Evolutionary conservation across 2,329 filamentous ascomycete species (phyloP).

Genomic region (Xylaria multiplex): DNA sequence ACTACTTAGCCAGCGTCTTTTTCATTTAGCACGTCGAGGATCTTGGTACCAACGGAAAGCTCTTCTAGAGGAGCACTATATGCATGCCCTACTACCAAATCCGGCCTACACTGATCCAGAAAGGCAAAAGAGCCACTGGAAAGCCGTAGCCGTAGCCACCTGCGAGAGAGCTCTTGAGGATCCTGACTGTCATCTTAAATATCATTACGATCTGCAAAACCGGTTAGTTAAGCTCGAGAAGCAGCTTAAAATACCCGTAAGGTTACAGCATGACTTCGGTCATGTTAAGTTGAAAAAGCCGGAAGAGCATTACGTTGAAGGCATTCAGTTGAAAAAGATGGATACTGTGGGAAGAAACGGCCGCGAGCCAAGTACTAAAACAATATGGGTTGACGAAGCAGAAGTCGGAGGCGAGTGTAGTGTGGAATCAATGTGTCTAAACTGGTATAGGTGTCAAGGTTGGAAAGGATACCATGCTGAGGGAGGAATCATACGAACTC

Average conservation of each 20-base stretch:
- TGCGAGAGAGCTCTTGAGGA: slow-evolving; percentile 91
- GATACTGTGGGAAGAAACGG: slow-evolving; percentile 55
- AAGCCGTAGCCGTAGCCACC: slow-evolving; percentile 76
- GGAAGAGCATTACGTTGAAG: slow-evolving; percentile 77
- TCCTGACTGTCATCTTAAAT: slow-evolving; percentile 87
- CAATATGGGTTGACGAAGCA: slow-evolving; percentile 85
- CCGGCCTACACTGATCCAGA: slow-evolving; percentile 53
- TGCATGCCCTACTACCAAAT: slow-evolving; percentile 69
- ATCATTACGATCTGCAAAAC: slow-evolving; percentile 94
- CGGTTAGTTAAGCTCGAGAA: slow-evolving; percentile 91
- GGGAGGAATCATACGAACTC: slow-evolving; percentile 88
- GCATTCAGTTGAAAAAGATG: slow-evolving; percentile 77
- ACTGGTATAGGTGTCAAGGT: slow-evolving; percentile 80
- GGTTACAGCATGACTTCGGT: slow-evolving; percentile 91
- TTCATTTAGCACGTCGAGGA: slow-evolving; percentile 85
- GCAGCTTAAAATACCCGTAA: slow-evolving; percentile 80
- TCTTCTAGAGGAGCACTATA: slow-evolving; percentile 93
- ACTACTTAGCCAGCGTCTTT: slow-evolving; percentile 81
- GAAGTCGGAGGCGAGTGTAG: slow-evolving; percentile 78
- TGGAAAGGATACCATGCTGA: slow-evolving; percentile 97
- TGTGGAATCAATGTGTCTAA: slow-evolving; percentile 94
- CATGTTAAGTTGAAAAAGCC: slow-evolving; percentile 84
- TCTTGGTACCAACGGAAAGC: slow-evolving; percentile 97
- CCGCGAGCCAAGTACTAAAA: slow-evolving; percentile 69
- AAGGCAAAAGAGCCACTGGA: slow-evolving; percentile 83